Conservation (phyloP, 305 asterid genomes). For the Solanum hybrid region DNA sequence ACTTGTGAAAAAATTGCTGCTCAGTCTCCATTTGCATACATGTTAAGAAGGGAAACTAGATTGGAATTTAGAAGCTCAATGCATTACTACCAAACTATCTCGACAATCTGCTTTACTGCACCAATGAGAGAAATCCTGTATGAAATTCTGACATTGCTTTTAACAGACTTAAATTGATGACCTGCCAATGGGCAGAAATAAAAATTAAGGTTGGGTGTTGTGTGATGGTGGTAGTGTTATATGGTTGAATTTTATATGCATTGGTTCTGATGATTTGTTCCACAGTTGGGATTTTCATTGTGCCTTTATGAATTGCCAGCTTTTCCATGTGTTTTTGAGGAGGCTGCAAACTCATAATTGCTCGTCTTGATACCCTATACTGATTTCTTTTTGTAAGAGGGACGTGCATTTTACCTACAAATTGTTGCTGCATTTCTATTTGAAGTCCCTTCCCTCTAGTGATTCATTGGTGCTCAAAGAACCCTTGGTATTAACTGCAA, state of each 20-base stretch:
- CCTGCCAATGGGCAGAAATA: neutral
- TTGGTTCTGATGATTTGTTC: neutral
- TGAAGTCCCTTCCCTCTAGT: neutral
- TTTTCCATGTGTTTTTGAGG: neutral
- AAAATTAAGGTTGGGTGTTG: neutral
- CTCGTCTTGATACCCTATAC: neutral
- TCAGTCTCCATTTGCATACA: neutral
- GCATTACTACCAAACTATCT: neutral
- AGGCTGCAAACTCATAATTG: neutral
- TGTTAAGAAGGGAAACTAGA: neutral
- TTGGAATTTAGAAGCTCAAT: neutral
- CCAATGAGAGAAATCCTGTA: neutral
- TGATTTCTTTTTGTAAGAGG: neutral
- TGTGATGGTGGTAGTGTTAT: neutral
- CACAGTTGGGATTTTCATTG: neutral
- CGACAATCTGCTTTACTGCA: neutral
- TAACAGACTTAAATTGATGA: neutral
- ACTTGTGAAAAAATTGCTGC: neutral
- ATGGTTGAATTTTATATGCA: neutral
- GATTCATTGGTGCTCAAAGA: neutral
- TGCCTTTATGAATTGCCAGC: neutral
- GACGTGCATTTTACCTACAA: neutral
- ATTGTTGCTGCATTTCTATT: neutral
- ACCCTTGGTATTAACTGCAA: neutral
- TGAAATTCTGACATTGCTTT: neutral